Conservation (phyloP, 192 early-diverging fungal species). For the Backusella parvicylindrica region DNA sequence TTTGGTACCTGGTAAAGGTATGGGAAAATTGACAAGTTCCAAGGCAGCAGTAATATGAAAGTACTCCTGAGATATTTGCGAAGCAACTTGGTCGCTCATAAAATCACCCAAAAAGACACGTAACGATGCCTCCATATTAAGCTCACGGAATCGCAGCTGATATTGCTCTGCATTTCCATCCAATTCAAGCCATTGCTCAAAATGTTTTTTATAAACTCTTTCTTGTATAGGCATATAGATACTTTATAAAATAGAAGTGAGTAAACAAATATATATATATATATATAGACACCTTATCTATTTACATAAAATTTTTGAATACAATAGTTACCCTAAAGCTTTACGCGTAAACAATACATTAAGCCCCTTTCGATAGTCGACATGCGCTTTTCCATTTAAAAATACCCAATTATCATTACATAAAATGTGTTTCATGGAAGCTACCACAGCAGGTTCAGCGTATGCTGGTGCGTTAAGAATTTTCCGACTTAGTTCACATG, state of each 20-base stretch:
- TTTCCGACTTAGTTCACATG: conserved; percentile 40
- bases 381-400: conserved; percentile 34
- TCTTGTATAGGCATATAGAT: conserved; percentile 38
- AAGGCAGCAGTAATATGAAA: conserved; percentile 43
- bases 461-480: conserved; percentile 38
- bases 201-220: conserved; percentile 38
- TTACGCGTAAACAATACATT: conserved; percentile 38
- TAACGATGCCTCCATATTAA: conserved; percentile 43
- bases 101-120: conserved; percentile 39
- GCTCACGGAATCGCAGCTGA: conserved; percentile 38
- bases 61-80: conserved; percentile 36
- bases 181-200: conserved; percentile 32
- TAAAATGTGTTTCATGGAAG: conserved; percentile 38
- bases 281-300: neutral
- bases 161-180: conserved; percentile 27
- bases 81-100: conserved; percentile 30
- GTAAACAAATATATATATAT: no score
- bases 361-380: conserved; percentile 37
- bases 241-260: conserved; percentile 7
- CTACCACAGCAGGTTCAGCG: conserved; percentile 33
- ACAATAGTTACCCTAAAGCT: conserved; percentile 31
- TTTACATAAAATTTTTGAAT: neutral
- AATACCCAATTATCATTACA: conserved; percentile 42
- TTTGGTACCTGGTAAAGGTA: conserved; percentile 42
- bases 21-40: conserved; percentile 43